Percentiles rank a stretch among this genome's conserved stretches.
Conservation (phyloP, 2,329 filamentous ascomycete genomes). For the Rhytidhysteron rufulum region DNA sequence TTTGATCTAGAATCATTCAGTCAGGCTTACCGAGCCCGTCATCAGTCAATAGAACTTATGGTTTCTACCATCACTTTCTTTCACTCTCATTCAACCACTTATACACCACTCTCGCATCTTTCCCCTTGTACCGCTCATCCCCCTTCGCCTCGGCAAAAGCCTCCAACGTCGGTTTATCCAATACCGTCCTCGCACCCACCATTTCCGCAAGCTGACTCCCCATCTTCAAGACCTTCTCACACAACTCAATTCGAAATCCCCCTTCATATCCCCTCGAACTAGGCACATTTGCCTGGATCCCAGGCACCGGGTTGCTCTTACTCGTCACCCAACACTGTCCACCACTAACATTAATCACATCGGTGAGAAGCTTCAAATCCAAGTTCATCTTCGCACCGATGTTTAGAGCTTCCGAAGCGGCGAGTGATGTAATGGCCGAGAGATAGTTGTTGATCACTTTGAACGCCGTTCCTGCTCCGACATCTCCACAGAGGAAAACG, state of each 20-base stretch:
- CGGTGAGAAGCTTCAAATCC: constrained; percentile 51
- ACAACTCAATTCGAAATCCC: constrained; percentile 58
- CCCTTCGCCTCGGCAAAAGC: constrained; percentile 52
- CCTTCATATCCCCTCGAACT: constrained; percentile 48
- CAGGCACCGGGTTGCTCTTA: constrained; percentile 50
- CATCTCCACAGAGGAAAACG: constrained; percentile 54
- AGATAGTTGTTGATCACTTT: constrained; percentile 62
- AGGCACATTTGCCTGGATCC: constrained; percentile 47
- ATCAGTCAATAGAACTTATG: too few species aligned
- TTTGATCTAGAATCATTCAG: too few species aligned
- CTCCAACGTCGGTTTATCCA: constrained; percentile 49
- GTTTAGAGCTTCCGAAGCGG: constrained; percentile 56
- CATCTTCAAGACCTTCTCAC: constrained; percentile 57
- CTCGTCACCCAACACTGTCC: constrained; percentile 52
- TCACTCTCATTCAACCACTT: constrained; percentile 27
- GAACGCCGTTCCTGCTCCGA: constrained; percentile 53
- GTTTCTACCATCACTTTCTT: too few species aligned
- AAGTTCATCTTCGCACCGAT: constrained; percentile 56
- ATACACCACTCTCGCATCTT: constrained; percentile 58
- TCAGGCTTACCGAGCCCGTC: too few species aligned
- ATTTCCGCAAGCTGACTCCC: constrained; percentile 52
- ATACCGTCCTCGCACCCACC: constrained; percentile 48
- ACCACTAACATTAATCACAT: constrained; percentile 50
- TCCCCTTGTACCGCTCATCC: constrained; percentile 49
- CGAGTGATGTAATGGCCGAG: constrained; percentile 57